These are phyloP conservation scores for Populus nigra DNA, from an alignment of 345 rosid genomes.

Conservation along the genomic window DNA sequence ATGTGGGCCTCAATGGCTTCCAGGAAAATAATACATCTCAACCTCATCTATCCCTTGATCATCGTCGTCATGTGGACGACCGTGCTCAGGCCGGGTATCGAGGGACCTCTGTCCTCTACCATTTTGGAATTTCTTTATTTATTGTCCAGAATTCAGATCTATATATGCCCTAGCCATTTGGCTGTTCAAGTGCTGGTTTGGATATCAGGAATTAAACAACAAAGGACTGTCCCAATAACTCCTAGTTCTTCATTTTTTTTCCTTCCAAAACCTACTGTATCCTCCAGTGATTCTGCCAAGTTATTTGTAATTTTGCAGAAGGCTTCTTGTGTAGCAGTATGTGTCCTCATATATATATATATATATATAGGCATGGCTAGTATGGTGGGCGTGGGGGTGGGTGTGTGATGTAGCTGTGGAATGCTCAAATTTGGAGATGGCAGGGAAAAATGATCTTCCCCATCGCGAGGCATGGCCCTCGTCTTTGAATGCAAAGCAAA, in stretches of 20 bases:
- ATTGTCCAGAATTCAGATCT: no score
- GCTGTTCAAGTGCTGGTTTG: no score
- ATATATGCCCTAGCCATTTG: no score
- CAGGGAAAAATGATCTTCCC: neutral
- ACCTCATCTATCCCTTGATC: neutral
- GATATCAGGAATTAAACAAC: no score
- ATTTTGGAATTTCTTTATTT: neutral
- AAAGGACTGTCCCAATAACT: no score
- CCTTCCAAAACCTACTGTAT: no score
- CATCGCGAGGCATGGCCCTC: neutral
- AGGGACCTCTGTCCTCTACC: neutral
- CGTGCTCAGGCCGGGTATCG: conserved; percentile 2
- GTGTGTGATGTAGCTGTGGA: neutral
- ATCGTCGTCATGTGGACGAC: conserved; percentile 23
- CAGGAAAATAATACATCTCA: neutral
- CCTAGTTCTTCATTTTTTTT: no score
- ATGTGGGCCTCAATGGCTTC: conserved; percentile 5
- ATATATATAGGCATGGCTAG: neutral
- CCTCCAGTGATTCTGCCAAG: no score
- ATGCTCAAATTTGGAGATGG: neutral
- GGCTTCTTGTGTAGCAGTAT: no score
- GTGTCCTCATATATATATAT: no score
- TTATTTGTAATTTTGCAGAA: no score
- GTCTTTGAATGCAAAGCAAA: neutral
- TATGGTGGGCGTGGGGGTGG: neutral